Conservation (phyloP, 169 alveolate species). For the Theileria annulata region DNA sequence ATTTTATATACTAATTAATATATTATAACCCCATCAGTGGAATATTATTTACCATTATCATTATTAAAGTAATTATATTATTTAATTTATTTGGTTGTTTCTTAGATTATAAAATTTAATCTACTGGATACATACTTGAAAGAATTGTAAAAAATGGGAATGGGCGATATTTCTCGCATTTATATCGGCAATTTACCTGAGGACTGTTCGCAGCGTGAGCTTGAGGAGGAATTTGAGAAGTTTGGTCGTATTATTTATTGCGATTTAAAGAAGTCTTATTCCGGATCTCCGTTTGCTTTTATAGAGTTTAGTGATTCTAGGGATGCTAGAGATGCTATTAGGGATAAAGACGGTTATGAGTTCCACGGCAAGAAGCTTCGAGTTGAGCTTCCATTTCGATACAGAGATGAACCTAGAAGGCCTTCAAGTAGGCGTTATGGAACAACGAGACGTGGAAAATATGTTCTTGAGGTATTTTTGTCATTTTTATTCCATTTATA, state of each 20-base stretch:
- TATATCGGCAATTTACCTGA: constrained; percentile 83
- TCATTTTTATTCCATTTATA: neutral
- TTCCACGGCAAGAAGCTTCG: constrained; percentile 76
- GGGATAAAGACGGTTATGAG: constrained; percentile 79
- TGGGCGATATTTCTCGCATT: constrained; percentile 72
- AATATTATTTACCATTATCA: neutral
- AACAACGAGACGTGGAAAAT: constrained; percentile 50
- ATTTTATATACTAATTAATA: neutral
- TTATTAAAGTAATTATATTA: neutral
- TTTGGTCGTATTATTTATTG: constrained; percentile 75
- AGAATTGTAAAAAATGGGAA: constrained; percentile 36
- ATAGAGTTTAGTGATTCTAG: constrained; percentile 82
- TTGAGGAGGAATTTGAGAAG: constrained; percentile 79
- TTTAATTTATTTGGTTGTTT: too few species aligned
- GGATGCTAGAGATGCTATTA: constrained; percentile 85
- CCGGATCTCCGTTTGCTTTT: constrained; percentile 81
- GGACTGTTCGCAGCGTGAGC: constrained; percentile 76
- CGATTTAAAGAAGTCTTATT: constrained; percentile 77
- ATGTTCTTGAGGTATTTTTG: constrained; percentile 54
- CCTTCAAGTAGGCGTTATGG: constrained; percentile 63
- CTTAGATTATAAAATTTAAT: neutral
- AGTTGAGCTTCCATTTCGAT: constrained; percentile 80
- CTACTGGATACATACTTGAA: neutral
- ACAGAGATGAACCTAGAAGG: constrained; percentile 62
- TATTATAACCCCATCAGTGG: neutral